Evolutionary conservation across 106 monocot species (phyloP).

Genomic region (Dendrobium huoshanense): DNA sequence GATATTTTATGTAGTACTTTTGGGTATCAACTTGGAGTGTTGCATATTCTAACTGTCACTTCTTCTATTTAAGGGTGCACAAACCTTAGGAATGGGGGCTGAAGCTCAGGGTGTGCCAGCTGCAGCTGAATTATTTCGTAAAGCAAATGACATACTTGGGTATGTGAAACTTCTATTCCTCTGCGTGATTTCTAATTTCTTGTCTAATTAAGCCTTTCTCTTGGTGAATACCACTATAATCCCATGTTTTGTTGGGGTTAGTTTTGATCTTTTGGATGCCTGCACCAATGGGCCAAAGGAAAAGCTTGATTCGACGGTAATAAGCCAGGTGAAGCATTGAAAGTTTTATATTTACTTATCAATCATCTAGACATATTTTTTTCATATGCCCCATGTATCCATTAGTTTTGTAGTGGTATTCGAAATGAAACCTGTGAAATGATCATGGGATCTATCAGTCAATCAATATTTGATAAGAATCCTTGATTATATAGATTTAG

Average conservation of each 20-base stretch:
- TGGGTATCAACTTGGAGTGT: neutral
- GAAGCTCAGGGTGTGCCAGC: slow-evolving; percentile 63
- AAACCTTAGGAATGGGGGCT: slow-evolving; percentile 84
- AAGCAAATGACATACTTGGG: slow-evolving; percentile 94
- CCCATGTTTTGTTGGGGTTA: slow-evolving; percentile 10
- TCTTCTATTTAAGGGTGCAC: slow-evolving; percentile 59
- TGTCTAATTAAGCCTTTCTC: neutral
- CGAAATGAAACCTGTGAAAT: neutral
- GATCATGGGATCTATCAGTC: too few species aligned
- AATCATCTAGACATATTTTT: neutral
- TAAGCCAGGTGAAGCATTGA: slow-evolving; percentile 69
- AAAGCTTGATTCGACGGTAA: slow-evolving; percentile 90
- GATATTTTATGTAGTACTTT: neutral
- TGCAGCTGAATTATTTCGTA: slow-evolving; percentile 72
- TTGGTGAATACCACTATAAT: neutral
- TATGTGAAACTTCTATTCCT: slow-evolving; percentile 12
- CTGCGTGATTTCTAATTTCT: neutral
- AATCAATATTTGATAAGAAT: too few species aligned
- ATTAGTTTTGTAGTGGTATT: neutral
- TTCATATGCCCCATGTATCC: neutral
- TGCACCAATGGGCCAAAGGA: slow-evolving; percentile 96
- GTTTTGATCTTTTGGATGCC: slow-evolving; percentile 78
- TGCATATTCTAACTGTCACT: neutral
- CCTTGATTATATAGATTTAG: too few species aligned
- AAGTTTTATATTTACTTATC: neutral